These are phyloP conservation scores for Cinnamomum micranthum DNA, from an alignment of 164 flowering plant genomes.

Conservation along the genomic window DNA sequence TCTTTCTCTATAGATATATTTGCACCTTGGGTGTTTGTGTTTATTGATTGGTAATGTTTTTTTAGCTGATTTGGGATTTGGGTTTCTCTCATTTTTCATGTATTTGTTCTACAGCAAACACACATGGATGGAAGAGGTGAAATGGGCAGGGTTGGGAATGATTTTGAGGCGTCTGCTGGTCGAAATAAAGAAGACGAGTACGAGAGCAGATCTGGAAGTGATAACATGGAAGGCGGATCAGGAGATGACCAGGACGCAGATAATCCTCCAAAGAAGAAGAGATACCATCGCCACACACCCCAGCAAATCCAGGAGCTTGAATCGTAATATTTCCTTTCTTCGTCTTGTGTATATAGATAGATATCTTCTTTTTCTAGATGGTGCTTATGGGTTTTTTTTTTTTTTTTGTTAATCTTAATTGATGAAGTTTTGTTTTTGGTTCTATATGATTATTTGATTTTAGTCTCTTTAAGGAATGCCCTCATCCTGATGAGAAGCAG, in stretches of 20 bases:
- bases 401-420: background rate
- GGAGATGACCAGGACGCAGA: constrained; percentile 85
- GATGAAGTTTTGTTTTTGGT: constrained; percentile 2
- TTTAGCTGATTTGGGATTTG: constrained; percentile 2
- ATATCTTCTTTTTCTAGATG: background rate
- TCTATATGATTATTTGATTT: background rate
- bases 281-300: constrained; percentile 99
- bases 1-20: background rate
- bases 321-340: constrained; percentile 38
- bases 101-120: constrained; percentile 44
- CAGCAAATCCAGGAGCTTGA: constrained; percentile 99
- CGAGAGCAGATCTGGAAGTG: constrained; percentile 98
- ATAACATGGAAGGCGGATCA: constrained; percentile 81
- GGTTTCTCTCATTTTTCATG: constrained; percentile 2
- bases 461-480: constrained; percentile 92
- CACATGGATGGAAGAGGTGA: constrained; percentile 67
- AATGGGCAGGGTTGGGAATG: constrained; percentile 43
- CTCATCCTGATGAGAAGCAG: constrained; percentile 99
- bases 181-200: constrained; percentile 77
- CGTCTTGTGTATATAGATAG: background rate
- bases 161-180: constrained; percentile 29
- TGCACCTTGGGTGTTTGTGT: background rate
- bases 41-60: background rate
- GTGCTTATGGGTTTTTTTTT: too few relatives aligned
- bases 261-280: constrained; percentile 76